phyloP scores from a whole-genome alignment of 2,329 filamentous ascomycete genomes.

The Diaporthe batatas region DNA sequence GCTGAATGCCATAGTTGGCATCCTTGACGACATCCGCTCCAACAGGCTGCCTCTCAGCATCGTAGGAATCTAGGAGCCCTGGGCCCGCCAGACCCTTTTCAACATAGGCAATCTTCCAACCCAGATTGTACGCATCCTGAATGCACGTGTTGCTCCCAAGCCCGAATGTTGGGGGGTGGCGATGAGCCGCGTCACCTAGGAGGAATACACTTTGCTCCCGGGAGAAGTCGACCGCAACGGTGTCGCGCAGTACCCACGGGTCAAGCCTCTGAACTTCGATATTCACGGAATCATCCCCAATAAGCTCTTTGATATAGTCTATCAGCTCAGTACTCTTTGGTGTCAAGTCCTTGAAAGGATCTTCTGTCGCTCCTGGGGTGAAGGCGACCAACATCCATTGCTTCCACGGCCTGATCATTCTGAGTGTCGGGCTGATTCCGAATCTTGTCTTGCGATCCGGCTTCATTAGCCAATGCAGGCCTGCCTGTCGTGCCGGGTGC shows the following conservation, averaged over 20 bases:
- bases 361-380: slow-evolving; percentile 45
- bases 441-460: slow-evolving; percentile 60
- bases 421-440: slow-evolving; percentile 58
- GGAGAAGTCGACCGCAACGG: slow-evolving; percentile 63
- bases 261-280: slow-evolving; percentile 62
- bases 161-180: slow-evolving; percentile 64
- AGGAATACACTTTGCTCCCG: slow-evolving; percentile 57
- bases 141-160: slow-evolving; percentile 66
- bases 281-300: slow-evolving; percentile 63
- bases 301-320: slow-evolving; percentile 56
- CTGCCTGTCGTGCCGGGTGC: slow-evolving; percentile 59
- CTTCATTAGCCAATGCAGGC: slow-evolving; percentile 68
- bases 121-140: slow-evolving; percentile 62
- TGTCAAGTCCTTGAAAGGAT: slow-evolving; percentile 35
- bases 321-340: slow-evolving; percentile 24
- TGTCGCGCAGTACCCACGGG: slow-evolving; percentile 68
- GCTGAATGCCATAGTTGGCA: slow-evolving; percentile 48
- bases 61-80: slow-evolving; percentile 54
- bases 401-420: slow-evolving; percentile 71
- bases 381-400: slow-evolving; percentile 65
- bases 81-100: slow-evolving; percentile 50
- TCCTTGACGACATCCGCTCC: slow-evolving; percentile 54
- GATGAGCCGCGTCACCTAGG: slow-evolving; percentile 65
- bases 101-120: slow-evolving; percentile 62
- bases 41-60: slow-evolving; percentile 57